These are phyloP conservation scores for Penicillium paxilli DNA, from an alignment of 495 filamentous ascomycete species.

Conservation along the genomic window DNA sequence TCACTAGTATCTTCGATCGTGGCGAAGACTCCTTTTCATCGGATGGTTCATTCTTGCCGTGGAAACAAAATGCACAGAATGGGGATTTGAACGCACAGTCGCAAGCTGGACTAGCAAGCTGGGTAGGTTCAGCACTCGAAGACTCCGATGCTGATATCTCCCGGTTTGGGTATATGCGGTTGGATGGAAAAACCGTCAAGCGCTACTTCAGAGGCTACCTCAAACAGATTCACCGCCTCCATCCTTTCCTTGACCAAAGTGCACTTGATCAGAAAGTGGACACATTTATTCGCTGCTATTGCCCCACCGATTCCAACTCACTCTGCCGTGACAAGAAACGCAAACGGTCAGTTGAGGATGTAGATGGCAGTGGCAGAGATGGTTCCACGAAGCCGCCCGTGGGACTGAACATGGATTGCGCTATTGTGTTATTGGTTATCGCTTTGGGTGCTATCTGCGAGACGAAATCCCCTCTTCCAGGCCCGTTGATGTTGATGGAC, in stretches of 20 bases:
- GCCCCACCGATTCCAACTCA: slow-evolving; percentile 16
- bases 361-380: slow-evolving; percentile 27
- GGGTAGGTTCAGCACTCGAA: slow-evolving; percentile 4
- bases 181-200: slow-evolving; percentile 61
- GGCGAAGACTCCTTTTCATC: slow-evolving; percentile 67
- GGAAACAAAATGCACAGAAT: neutral
- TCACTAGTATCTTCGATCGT: slow-evolving; percentile 74
- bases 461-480: slow-evolving; percentile 56
- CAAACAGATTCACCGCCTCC: slow-evolving; percentile 80
- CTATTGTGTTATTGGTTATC: slow-evolving; percentile 77
- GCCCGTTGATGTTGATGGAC: slow-evolving; percentile 43
- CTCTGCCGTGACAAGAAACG: slow-evolving; percentile 36
- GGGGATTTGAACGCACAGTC: neutral
- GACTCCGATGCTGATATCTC: slow-evolving; percentile 51
- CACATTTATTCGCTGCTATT: slow-evolving; percentile 49
- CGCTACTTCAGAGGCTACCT: slow-evolving; percentile 71
- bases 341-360: slow-evolving; percentile 39
- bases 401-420: slow-evolving; percentile 57
- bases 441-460: slow-evolving; percentile 85
- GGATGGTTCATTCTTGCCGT: slow-evolving; percentile 29
- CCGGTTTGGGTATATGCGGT: slow-evolving; percentile 61
- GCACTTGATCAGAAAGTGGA: slow-evolving; percentile 50
- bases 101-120: neutral
- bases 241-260: slow-evolving; percentile 74
- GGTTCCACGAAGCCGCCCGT: slow-evolving; percentile 20